Base-by-base conservation (phyloP, 2,329 filamentous ascomycete genomes). In the Zymoseptoria pseudotritici region DNA sequence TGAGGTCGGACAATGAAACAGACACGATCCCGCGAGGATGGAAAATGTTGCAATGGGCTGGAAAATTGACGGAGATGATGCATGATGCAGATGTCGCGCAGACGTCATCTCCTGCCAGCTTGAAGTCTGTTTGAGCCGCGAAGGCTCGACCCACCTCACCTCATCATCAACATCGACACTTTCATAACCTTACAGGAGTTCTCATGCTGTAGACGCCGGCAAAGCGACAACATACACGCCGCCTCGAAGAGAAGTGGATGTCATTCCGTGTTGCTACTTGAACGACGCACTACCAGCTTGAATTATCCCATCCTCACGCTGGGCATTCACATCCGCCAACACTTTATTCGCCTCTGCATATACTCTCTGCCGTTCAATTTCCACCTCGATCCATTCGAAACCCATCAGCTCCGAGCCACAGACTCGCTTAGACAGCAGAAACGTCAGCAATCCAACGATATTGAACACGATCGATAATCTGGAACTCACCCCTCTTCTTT, bases 401-500 rank as follows among this genome's bases (percentile, higher is more conserved):
- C 1, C 17, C 36, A 46, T 46, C 13, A 46, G 13, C 36, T 46
- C 13, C 36, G 36, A 46, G 36, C 36, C 36, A 11, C 36, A 46
- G 36, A 46, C 36, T 46, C 36, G 36, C 36, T 46, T 17, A n/a
- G 10, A 29, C 13, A 46, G 13, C 36, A n/a, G 5, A n/a, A 17
- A 46, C 13, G 36, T 46, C 36, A 46, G 36, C 36, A 29, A 6
- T 46, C 17, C 7, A 46, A 8, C 10, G 9, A 17, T 11, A 42
- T 17, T 42, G 8, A 17, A 10, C 36, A 42, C 36, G 22, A 26
- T 22, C 13, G 20, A 20, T n/a, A 11, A 1, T 4, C 17, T 21
- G 22, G 13, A 58, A 56, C 54, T 53, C n/a, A 56, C 65, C 59
- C 67, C 63, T 53, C 67, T 55, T 50, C 63, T 62, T 54, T 64